Evolutionary conservation across 352 stramenopile genomes (phyloP), one percentile per base, ranked within the genome.

Genomic region (Pythium chondricola): DNA sequence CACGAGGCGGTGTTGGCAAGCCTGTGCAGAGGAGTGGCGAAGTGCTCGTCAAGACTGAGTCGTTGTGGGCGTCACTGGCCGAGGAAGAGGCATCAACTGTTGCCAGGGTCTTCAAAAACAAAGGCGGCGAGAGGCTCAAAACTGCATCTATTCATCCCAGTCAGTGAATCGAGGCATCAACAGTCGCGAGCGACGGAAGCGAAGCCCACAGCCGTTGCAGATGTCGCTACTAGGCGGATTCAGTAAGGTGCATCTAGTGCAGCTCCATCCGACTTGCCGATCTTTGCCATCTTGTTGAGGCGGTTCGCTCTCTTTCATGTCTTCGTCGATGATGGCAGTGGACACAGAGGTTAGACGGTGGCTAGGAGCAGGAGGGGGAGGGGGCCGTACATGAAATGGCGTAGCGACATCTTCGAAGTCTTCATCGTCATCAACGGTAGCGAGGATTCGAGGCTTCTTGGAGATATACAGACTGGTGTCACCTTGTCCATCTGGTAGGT

Each of bases 181-280:
- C 36, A 82, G 51, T 16, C 77, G 65, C 35, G 75, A 82, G 36
- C 70, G 69, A 2, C 77, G 73, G 46, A 85, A 88, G 16, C 77
- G 75, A 43, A 87, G 61, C 0, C 80, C 76, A 39, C 83, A 94
- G 17, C 80, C 76, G 46, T 56, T 62, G 43, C 83, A 94, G 26
- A 65, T 70, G 22, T 84, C 58, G 35, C 63, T 80, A 7, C 55
- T 67, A 21, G 64, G 43, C 14, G 74, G 65, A 41, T 94, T 94
- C 38, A 79, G 65, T 49, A 94, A 64, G 9, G 80, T 94, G 53
- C 83, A 94, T 30, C 83, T 74, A 35, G 56, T 74, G 48, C 83
- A 94, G 49, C 62, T 87, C 80, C 80, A 94, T 0, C 17, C 37
- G 13, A 55, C 44, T 52, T 38, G n/a, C 13, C 39, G 22, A 2